Evolutionary conservation across 1,139 yeast genomes (phyloP).

Genomic region (Torulaspora globosa): DNA sequence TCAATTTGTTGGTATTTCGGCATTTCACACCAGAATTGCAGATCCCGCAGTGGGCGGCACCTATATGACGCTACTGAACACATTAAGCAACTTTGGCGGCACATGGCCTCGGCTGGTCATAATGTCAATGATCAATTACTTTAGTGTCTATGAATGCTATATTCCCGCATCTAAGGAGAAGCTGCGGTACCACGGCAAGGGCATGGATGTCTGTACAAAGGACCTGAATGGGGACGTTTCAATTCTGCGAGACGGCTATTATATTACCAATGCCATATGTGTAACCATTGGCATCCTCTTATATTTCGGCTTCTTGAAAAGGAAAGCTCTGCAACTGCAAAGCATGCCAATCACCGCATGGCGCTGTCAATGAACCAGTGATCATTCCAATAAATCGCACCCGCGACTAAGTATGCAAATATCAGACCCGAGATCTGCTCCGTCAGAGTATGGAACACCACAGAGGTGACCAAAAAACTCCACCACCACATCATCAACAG

Average conservation of each 20-base stretch:
- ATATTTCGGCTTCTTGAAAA: slow-evolving; percentile 62
- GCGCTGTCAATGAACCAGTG: slow-evolving; percentile 31
- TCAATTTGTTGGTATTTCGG: slow-evolving; percentile 90
- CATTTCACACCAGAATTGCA: slow-evolving; percentile 92
- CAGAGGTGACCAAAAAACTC: slow-evolving; percentile 81
- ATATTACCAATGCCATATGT: slow-evolving; percentile 69
- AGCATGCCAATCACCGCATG: slow-evolving; percentile 37
- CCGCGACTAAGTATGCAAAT: slow-evolving; percentile 29
- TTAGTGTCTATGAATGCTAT: slow-evolving; percentile 61
- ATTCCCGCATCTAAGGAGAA: slow-evolving; percentile 15
- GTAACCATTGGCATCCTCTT: slow-evolving; percentile 61
- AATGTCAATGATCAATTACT: slow-evolving; percentile 70
- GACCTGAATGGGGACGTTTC: slow-evolving; percentile 19
- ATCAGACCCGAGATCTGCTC: slow-evolving; percentile 43
- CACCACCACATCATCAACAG: slow-evolving; percentile 70
- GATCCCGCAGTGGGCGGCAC: slow-evolving; percentile 97
- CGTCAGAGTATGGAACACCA: slow-evolving; percentile 73
- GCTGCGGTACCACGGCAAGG: slow-evolving; percentile 46
- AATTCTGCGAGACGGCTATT: slow-evolving; percentile 74
- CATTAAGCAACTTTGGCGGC: slow-evolving; percentile 90
- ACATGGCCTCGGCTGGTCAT: slow-evolving; percentile 92
- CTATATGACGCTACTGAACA: slow-evolving; percentile 92
- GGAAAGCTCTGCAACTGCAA: slow-evolving; percentile 42
- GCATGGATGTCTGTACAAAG: slow-evolving; percentile 36
- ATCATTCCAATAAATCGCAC: slow-evolving; percentile 17